A percentile compares a stretch with the other conserved stretches of the same genome.
Conservation (phyloP, 805 yeast species). For the Cyberlindnera euphorbiiphila region DNA sequence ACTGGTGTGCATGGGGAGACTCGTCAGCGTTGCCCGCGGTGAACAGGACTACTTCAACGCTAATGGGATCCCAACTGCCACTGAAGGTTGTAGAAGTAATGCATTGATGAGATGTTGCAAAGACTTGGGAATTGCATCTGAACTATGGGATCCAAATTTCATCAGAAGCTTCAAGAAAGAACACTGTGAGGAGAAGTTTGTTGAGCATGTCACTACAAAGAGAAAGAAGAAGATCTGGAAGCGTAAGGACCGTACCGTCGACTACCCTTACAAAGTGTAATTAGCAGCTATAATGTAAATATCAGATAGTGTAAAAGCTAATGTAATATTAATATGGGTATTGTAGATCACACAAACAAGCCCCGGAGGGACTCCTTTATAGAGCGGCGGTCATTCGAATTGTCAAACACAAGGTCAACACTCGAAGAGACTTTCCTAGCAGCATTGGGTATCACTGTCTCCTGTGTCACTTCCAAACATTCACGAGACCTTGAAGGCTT, state of each 20-base stretch:
- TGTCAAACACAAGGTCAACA: slow-evolving; percentile 10
- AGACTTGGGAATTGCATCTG: slow-evolving; percentile 94
- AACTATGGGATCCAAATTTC: slow-evolving; percentile 94
- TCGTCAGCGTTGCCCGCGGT: slow-evolving; percentile 91
- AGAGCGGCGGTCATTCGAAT: slow-evolving; percentile 4
- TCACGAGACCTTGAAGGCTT: too few species aligned
- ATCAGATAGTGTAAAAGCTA: too few species aligned
- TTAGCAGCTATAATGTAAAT: too few species aligned
- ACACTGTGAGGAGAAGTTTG: slow-evolving; percentile 78
- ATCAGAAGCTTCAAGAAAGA: slow-evolving; percentile 63
- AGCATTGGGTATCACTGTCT: slow-evolving; percentile 1
- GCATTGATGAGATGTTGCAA: slow-evolving; percentile 98
- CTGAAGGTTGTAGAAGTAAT: slow-evolving; percentile 95
- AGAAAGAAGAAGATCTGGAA: slow-evolving; percentile 91
- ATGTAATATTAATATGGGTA: too few species aligned
- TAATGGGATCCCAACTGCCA: slow-evolving; percentile 87
- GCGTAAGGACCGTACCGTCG: slow-evolving; percentile 75
- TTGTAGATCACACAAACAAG: slow-evolving; percentile 3
- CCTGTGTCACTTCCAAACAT: too few species aligned
- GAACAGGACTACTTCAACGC: slow-evolving; percentile 91
- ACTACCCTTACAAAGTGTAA: slow-evolving; percentile 81
- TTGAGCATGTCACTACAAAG: slow-evolving; percentile 76
- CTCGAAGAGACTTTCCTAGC: slow-evolving; percentile 1
- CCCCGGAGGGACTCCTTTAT: slow-evolving; percentile 8
- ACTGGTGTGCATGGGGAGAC: slow-evolving; percentile 77